Percentiles rank a stretch among this genome's conserved stretches.
Conservation (phyloP, 2,329 filamentous ascomycete genomes). For the Pyrenochaeta sp. region DNA sequence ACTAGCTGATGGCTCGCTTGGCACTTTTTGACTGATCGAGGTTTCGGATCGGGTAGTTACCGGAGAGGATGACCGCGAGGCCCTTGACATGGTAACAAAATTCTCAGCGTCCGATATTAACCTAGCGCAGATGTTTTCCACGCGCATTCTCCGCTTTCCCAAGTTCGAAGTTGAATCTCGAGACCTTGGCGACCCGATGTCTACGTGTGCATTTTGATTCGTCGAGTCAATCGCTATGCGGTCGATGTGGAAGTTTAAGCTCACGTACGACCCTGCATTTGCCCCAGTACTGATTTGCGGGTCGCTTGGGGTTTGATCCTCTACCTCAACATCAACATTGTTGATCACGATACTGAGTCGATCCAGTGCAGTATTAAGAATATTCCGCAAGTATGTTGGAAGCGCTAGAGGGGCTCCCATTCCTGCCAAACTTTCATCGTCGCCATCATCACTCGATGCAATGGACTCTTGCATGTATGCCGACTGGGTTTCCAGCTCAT, state of each 20-base stretch:
- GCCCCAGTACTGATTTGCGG: constrained; percentile 62
- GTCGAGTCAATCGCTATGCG: constrained; percentile 73
- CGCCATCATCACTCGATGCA: constrained; percentile 67
- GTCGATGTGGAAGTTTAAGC: constrained; percentile 71
- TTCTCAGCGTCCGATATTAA: constrained; percentile 73
- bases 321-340: constrained; percentile 71
- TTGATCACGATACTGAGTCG: constrained; percentile 72
- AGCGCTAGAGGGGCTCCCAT: constrained; percentile 75
- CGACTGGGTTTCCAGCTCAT: constrained; percentile 70
- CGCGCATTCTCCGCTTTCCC: constrained; percentile 70
- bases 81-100: constrained; percentile 67
- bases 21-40: constrained; percentile 25
- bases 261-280: constrained; percentile 62
- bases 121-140: constrained; percentile 71
- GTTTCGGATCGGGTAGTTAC: constrained; percentile 57
- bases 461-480: constrained; percentile 70
- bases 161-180: constrained; percentile 57
- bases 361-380: constrained; percentile 78
- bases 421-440: constrained; percentile 69
- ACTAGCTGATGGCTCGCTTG: constrained; percentile 29
- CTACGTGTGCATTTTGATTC: constrained; percentile 34
- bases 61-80: constrained; percentile 68
- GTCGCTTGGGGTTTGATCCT: constrained; percentile 59
- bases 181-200: constrained; percentile 23
- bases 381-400: constrained; percentile 74